Evolutionary conservation across 2,329 filamentous ascomycete genomes (phyloP), one percentile per base, ranked within the genome.

Genomic region (Cercospora sojina): DNA sequence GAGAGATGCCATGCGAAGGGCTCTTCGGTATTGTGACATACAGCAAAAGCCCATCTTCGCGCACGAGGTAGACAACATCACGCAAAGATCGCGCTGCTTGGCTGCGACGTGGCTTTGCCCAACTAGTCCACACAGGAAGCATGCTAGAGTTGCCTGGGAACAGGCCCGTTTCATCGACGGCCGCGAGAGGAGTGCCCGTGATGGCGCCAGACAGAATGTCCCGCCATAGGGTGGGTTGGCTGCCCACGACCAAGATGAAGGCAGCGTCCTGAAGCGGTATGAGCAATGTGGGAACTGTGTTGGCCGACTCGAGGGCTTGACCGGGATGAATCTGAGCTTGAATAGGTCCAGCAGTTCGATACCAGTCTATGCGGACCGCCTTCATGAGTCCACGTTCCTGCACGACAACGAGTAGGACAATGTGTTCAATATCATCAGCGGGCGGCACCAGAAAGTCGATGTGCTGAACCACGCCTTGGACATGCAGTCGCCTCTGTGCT

Each of bases 381-480:
- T 82, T 81, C 18, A 82, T 84, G 66, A 76, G 77, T 2, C 81
- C 77, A 27, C 80, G 69, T 32, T 79, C 75, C 3, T 77, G 74
- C 20, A 87, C 77, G 20, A 90, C 77, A 23, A 97, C 80, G 10
- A 97, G 81, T 3, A 98, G 83, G n/a, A 96, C 89, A 51, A 96
- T 86, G 72, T 89, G 88, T 62, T 88, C 83, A 9, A 87, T 84
- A 51, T 93, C 88, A 62, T 87, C 84, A 0, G 85, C 79, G 9
- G 84, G 83, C 7, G 93, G 91, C 66, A 90, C 87, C 2, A 99
- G 83, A 70, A 98, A 99, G 23, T 93, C 90, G 83, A 97, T 89
- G 72, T 92, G 91, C 72, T 94, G 84, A 64, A 98, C 91, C n/a
- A 89, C 83, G 0, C 91, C 93, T 7, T 88, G 85, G 7, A 92